Percentiles rank a stretch among this genome's conserved stretches.
Conservation (phyloP, 176 grass and related monocot species). For the Miscanthus lutarioriparius region DNA sequence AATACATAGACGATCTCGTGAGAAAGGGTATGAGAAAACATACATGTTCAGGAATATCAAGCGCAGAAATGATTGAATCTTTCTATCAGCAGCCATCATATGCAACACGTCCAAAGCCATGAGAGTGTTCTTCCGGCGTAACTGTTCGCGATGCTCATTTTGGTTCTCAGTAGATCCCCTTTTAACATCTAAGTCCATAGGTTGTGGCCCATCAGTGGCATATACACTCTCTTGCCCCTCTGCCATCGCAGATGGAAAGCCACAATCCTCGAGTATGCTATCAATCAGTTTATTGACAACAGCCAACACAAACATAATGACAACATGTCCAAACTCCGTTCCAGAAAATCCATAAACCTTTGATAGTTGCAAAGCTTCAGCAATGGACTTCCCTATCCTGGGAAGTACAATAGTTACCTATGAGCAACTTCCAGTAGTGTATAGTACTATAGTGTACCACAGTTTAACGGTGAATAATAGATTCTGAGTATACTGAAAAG, state of each 20-base stretch:
- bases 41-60: slow-evolving; percentile 90
- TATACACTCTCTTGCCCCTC: slow-evolving; percentile 37
- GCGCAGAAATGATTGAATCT: slow-evolving; percentile 71
- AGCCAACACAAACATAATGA: slow-evolving; percentile 67
- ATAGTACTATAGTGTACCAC: background rate
- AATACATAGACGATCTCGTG: background rate
- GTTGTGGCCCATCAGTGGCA: slow-evolving; percentile 42
- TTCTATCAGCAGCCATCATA: slow-evolving; percentile 74
- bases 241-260: slow-evolving; percentile 34
- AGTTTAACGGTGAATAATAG: background rate
- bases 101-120: slow-evolving; percentile 75
- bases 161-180: slow-evolving; percentile 42
- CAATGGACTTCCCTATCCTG: slow-evolving; percentile 79
- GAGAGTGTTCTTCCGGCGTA: slow-evolving; percentile 62
- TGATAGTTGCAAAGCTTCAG: slow-evolving; percentile 70
- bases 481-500: background rate
- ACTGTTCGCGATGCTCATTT: slow-evolving; percentile 54
- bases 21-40: slow-evolving; percentile 19
- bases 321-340: slow-evolving; percentile 55
- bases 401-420: background rate
- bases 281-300: slow-evolving; percentile 67
- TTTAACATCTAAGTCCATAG: slow-evolving; percentile 60
- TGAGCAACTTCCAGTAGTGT: slow-evolving; percentile 16
- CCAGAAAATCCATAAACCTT: slow-evolving; percentile 40
- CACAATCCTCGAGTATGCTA: slow-evolving; percentile 73